phyloP scores from a whole-genome alignment of 2,329 filamentous ascomycete species.

The Stylonectria norvegica region DNA sequence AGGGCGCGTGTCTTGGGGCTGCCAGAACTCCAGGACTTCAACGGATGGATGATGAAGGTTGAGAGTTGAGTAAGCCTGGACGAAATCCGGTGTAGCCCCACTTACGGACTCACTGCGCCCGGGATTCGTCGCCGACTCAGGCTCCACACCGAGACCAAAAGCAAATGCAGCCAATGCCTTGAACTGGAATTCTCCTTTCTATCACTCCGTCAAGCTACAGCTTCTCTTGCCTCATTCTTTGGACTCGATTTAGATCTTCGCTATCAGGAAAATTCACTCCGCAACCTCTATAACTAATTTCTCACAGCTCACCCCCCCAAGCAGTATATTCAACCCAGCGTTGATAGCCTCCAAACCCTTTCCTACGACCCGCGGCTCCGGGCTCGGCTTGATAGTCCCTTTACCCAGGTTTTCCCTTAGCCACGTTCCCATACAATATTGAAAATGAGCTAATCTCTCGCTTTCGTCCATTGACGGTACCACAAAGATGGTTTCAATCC shows the following conservation, averaged over 20 bases:
- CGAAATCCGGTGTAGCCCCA: no score
- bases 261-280: constrained; percentile 19
- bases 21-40: neutral
- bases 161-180: no score
- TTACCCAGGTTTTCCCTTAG: constrained; percentile 31
- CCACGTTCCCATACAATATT: constrained; percentile 40
- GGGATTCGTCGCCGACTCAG: no score
- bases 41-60: neutral
- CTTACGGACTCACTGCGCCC: no score
- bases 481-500: constrained; percentile 38
- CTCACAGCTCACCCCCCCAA: constrained; percentile 39
- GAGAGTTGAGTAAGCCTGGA: no score
- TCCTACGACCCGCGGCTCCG: constrained; percentile 35
- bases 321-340: constrained; percentile 34
- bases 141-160: no score
- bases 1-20: neutral
- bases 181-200: no score
- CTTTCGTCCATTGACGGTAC: constrained; percentile 33
- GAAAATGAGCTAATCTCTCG: constrained; percentile 36
- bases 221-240: no score
- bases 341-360: constrained; percentile 37
- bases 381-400: constrained; percentile 36
- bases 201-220: no score
- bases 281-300: constrained; percentile 41
- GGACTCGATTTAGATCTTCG: no score